These are phyloP conservation scores for Chiua sp. DNA, from an alignment of 1,284 basidiomycete genomes.

Conservation along the genomic window DNA sequence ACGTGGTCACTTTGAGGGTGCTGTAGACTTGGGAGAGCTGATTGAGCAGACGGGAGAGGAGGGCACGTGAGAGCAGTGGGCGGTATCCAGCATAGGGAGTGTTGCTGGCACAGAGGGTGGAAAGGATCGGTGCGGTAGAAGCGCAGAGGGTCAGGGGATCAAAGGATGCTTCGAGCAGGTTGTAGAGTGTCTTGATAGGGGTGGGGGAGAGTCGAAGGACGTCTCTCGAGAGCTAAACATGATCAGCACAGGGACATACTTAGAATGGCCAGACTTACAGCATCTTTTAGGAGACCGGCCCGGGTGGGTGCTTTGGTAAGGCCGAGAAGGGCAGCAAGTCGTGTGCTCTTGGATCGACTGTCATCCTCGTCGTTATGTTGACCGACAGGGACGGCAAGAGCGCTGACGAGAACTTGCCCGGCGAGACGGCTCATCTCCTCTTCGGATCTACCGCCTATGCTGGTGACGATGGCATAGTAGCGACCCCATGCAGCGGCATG, in stretches of 20 bases:
- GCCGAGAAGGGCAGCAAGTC: slow-evolving; percentile 88
- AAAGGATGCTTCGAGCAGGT: slow-evolving; percentile 93
- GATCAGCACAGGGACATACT: neutral
- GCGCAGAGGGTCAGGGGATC: slow-evolving; percentile 92
- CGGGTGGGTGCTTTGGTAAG: slow-evolving; percentile 89
- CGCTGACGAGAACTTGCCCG: slow-evolving; percentile 91
- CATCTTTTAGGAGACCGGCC: slow-evolving; percentile 84
- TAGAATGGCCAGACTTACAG: slow-evolving; percentile 55
- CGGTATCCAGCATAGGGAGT: slow-evolving; percentile 81
- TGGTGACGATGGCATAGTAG: slow-evolving; percentile 75
- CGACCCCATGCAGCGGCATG: slow-evolving; percentile 97
- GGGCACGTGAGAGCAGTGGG: slow-evolving; percentile 89
- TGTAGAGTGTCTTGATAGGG: slow-evolving; percentile 83
- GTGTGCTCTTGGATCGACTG: slow-evolving; percentile 74
- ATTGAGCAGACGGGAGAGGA: slow-evolving; percentile 93
- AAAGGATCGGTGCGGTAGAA: slow-evolving; percentile 84
- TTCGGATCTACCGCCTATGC: slow-evolving; percentile 71
- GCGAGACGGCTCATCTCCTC: slow-evolving; percentile 86
- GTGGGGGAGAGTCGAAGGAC: slow-evolving; percentile 85
- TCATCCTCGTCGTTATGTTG: slow-evolving; percentile 73
- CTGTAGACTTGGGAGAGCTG: slow-evolving; percentile 97
- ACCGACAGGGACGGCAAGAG: slow-evolving; percentile 93
- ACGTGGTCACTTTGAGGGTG: slow-evolving; percentile 80
- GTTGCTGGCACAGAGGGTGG: slow-evolving; percentile 51
- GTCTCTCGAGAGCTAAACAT: slow-evolving; percentile 74